Evolutionary conservation across 345 rosid genomes (phyloP), one percentile per base, ranked within the genome.

Genomic region (Rhizophora mangle): DNA sequence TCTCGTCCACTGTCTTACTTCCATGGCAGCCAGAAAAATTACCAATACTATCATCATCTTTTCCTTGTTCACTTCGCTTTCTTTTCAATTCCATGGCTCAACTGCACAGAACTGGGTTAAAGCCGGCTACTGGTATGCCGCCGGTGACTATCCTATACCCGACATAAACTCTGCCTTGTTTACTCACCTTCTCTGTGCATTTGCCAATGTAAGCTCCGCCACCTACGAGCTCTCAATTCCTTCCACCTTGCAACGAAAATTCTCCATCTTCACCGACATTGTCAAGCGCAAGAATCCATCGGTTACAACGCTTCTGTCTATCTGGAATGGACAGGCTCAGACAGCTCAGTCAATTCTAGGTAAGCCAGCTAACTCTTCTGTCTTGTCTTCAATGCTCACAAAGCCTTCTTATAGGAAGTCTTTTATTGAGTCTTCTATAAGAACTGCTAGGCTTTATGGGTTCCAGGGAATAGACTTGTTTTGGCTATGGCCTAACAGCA

Each of bases 251-350:
- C 32, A 70, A 18, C 51, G 39, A 21, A 47, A 13, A 51, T 76
- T 78, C 55, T 76, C 84, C 6, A 49, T 16, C 63, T 83, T 83
- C 73, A 32, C 74, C 15, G 21, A 27, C 54, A 60, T 58, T 55
- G 77, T 83, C 60, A 76, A 61, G n/a, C 75, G 58, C 16, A 71
- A 53, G 49, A 83, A 76, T 31, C 81, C 81, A 11, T 58, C 74
- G 21, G 53, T 83, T 21, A 30, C 60, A 19, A 62, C 83, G 0
- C 63, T 84, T 59, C 19, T 79, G 34, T 79, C 85, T 1, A 61
- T 84, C 63, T 75, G 75, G 82, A 70, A 68, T 19, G 77, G 83
- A 21, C 21, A 58, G 24, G 64, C 57, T 10, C 65, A 68, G 30
- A 55, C 69, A 13, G 53, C 29, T 47, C 36, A 22, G 30, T 63